Evolutionary conservation across 306 rosid species (phyloP), one percentile per base, ranked within the genome.

Genomic region (Inga leiocalycina): DNA sequence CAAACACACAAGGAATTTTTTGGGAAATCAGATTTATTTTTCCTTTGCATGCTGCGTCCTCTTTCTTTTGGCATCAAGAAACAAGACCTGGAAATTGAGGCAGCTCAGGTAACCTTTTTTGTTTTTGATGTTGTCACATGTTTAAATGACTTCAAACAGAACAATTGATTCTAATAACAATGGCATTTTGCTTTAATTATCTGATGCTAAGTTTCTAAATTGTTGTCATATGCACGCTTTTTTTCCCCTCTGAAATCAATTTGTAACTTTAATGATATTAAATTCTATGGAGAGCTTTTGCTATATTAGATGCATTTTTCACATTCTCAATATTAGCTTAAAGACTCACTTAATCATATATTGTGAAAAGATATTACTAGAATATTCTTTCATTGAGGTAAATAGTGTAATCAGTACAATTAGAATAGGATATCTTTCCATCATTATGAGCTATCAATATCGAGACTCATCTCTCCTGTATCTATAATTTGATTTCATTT

Each of bases 1-100:
- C 88, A 89, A 66, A 43, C 65, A 79, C 92, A 87, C 66, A 76
- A 83, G 76, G 59, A 59, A 66, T 85, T 89, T 52, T 89, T 87
- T 68, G 86, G 79, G 32, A 89, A 87, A 78, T 89, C 92, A 46
- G 90, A 85, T 51, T 16, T 89, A 44, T 71, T 61, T 71, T 89
- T 89, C 54, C 6, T 89, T 70, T 89, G 92, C 83, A 81, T 83
- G 85, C 10, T 89, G 80, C 86, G 56, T n/a, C 86, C 92, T 76
- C 83, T 85, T 44, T 89, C 92, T 34, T 85, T 81, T 71, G 89
- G 85, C 80, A 89, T 89, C 22, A 81, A 76, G 75, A 89, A 39
- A 73, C 92, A 89, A 85, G 92, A 89, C 39, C 54, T 87, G 54
- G 92, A 89, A 81, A 89, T 89, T 87, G 92, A 89, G 61, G 92